phyloP scores from a whole-genome alignment of 805 yeast genomes.

The Metschnikowia anglica region DNA sequence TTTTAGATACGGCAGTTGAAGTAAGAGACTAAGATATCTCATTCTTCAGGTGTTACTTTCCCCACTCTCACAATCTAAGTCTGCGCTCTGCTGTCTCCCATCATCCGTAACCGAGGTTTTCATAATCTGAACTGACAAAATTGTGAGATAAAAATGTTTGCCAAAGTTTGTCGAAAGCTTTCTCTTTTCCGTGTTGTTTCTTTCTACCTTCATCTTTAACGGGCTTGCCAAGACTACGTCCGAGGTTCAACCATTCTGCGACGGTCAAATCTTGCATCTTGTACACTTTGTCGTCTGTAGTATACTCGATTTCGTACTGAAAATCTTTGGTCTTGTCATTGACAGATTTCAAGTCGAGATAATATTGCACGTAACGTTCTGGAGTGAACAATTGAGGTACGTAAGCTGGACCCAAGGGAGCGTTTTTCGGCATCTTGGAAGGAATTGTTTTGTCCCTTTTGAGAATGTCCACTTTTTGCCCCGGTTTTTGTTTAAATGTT shows the following conservation, averaged over 20 bases:
- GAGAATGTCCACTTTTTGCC: slow-evolving; percentile 23
- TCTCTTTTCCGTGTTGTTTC: slow-evolving; percentile 5
- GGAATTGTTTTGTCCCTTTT: slow-evolving; percentile 62
- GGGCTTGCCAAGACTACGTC: slow-evolving; percentile 51
- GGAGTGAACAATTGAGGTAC: slow-evolving; percentile 72
- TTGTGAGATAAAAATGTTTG: slow-evolving; percentile 52
- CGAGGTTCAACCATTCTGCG: slow-evolving; percentile 59
- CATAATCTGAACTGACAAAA: slow-evolving; percentile 66
- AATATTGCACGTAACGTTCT: slow-evolving; percentile 68
- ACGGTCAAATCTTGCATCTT: slow-evolving; percentile 56
- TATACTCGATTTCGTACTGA: slow-evolving; percentile 62
- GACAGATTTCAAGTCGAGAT: slow-evolving; percentile 55
- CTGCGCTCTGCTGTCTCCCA: too few species aligned
- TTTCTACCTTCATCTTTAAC: slow-evolving; percentile 7
- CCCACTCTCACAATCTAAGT: too few species aligned
- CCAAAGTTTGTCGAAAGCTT: slow-evolving; percentile 50
- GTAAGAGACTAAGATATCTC: not conserved
- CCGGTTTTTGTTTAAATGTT: slow-evolving; percentile 18
- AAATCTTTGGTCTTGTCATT: slow-evolving; percentile 49
- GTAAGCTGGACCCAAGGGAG: slow-evolving; percentile 75
- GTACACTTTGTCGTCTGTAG: slow-evolving; percentile 59
- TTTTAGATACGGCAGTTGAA: too few species aligned
- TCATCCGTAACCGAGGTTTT: slow-evolving; percentile 46
- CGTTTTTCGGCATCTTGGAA: slow-evolving; percentile 51
- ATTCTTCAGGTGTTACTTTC: not conserved